Evolutionary conservation across 495 filamentous ascomycete genomes (phyloP).

Genomic region (Aspergillus steynii): DNA sequence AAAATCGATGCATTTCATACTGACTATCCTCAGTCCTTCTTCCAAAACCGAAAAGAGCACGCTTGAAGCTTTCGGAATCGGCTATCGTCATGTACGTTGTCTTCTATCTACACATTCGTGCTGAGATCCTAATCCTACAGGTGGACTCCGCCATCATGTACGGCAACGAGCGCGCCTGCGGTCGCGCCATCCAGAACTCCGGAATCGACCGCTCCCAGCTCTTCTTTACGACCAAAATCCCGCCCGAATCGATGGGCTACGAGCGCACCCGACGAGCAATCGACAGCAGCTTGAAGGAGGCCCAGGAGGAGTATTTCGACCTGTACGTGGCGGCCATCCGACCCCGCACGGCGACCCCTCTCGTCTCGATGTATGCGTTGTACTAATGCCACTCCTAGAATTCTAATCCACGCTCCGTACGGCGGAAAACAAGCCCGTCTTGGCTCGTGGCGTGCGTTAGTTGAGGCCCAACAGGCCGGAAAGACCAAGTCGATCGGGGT

Average conservation of each 20-base stretch:
- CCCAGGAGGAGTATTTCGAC: conserved; percentile 61
- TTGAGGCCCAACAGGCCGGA: conserved; percentile 53
- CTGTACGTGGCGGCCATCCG: conserved; percentile 38
- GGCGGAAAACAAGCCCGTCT: conserved; percentile 50
- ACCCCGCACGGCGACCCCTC: background rate
- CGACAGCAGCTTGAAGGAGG: conserved; percentile 32
- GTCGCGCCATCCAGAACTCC: conserved; percentile 46
- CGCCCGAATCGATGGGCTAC: conserved; percentile 52
- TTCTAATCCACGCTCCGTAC: conserved; percentile 57
- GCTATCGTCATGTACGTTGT: conserved; percentile 60
- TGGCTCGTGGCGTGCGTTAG: conserved; percentile 51
- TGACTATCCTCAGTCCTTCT: conserved; percentile 42
- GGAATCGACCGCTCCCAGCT: conserved; percentile 44
- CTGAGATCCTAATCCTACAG: conserved; percentile 32
- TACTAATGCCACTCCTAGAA: conserved; percentile 22
- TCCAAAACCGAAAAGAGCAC: conserved; percentile 53
- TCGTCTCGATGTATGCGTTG: background rate
- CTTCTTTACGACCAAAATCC: conserved; percentile 61
- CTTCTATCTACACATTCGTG: background rate
- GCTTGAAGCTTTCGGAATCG: conserved; percentile 62
- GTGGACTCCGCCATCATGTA: conserved; percentile 59
- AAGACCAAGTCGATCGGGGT: conserved; percentile 53
- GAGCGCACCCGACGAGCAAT: conserved; percentile 41
- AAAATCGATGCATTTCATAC: background rate
- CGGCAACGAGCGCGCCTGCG: conserved; percentile 54